Evolutionary conservation across 805 yeast genomes (phyloP).

Genomic region (Cyberlindnera samutprakarnensis): DNA sequence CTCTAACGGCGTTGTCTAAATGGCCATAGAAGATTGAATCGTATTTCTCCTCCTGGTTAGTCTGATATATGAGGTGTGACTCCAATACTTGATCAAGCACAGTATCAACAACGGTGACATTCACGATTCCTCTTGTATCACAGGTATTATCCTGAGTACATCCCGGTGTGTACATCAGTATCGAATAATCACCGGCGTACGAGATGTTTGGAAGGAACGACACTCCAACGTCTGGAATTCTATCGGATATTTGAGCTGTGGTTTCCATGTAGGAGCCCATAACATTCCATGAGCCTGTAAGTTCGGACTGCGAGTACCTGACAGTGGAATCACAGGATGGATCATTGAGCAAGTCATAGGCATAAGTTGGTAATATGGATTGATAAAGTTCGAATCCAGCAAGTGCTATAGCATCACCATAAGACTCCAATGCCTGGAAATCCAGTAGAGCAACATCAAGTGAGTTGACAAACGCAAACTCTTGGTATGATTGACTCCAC

Average conservation of each 20-base stretch:
- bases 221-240: slow-evolving; percentile 30
- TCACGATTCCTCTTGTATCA: slow-evolving; percentile 61
- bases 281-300: slow-evolving; percentile 24
- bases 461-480: slow-evolving; percentile 70
- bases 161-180: slow-evolving; percentile 81
- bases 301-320: slow-evolving; percentile 22
- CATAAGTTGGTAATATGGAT: slow-evolving; percentile 49
- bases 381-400: slow-evolving; percentile 69
- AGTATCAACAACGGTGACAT: slow-evolving; percentile 56
- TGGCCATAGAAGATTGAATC: slow-evolving; percentile 72
- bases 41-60: slow-evolving; percentile 72
- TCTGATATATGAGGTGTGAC: slow-evolving; percentile 57
- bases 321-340: slow-evolving; percentile 42
- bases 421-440: slow-evolving; percentile 56
- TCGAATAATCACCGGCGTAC: slow-evolving; percentile 65
- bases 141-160: slow-evolving; percentile 68
- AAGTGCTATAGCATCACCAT: slow-evolving; percentile 63
- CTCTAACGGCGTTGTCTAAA: slow-evolving; percentile 39
- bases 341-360: slow-evolving; percentile 65
- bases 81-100: slow-evolving; percentile 29
- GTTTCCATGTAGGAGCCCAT: slow-evolving; percentile 29
- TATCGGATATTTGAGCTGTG: slow-evolving; percentile 25
- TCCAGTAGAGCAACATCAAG: slow-evolving; percentile 55
- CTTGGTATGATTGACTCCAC: slow-evolving; percentile 51
- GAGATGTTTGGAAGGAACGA: slow-evolving; percentile 62